Base-by-base conservation (phyloP, 1,284 basidiomycete genomes). In the Austroboletus rostrupii region DNA sequence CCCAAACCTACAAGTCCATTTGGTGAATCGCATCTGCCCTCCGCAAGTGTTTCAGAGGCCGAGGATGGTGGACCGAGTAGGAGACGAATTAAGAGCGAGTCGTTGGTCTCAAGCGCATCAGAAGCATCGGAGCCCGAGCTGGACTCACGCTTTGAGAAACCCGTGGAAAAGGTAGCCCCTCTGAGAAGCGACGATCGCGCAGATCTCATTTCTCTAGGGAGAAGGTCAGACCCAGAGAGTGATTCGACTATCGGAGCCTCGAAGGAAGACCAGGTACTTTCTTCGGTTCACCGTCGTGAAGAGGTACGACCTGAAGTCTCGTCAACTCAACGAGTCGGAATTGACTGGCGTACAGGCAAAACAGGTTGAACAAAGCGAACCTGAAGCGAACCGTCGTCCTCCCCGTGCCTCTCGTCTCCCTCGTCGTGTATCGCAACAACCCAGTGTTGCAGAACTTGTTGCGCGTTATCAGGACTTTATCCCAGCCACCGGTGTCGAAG, bases 161-260 rank as follows among this genome's bases (percentile, higher is more conserved):
- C 56, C 40, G 43, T 60, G 31, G 66, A 66, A 43, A 61, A 68
- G 43, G 52, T 49, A 8, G 36, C 53, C 28, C 38, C 39, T 6
- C 26, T 40, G 46, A 61, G 49, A 47, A 66, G 54, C 33, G 66
- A 69, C 32, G 52, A 51, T 8, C 19, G 47, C 3, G 38, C 53
- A n/a, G 37, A 50, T 36, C 43, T 50, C 40, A 40, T 45, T 19
- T 44, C 53, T 38, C 38, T 47, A 31, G 43, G 47, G 48, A 63
- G 61, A 10, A 72, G 71, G 54, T 77, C 79, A 8, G 85, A 84
- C 55, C 73, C 76, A 4, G 92, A 92, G 40, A 93, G 88, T 62
- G 92, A 96, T 62, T 94, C 91, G 11, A 96, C 92, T 1, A 92
- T 95, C 49, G 90, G 86, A n/a, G 90, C 87, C 2, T 70, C 74